Percentiles rank a stretch among this genome's conserved stretches.
Conservation (phyloP, 2,329 filamentous ascomycete species). For the Fusarium protoensiforme region DNA sequence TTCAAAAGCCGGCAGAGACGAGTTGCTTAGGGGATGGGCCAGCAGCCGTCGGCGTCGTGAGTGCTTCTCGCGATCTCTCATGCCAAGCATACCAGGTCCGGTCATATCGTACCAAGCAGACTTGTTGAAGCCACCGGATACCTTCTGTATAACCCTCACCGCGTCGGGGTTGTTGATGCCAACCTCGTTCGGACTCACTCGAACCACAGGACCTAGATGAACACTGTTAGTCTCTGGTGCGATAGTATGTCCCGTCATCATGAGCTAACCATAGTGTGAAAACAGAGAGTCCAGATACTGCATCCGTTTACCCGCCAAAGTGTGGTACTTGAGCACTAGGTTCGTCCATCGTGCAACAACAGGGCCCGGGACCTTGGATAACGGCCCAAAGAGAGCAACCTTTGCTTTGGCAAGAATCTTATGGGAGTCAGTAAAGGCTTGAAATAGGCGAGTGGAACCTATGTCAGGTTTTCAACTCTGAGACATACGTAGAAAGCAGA, state of each 20-base stretch:
- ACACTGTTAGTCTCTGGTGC: background rate
- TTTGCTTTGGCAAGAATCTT: background rate
- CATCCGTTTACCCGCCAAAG: background rate
- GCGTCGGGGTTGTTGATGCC: background rate
- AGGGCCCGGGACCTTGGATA: background rate
- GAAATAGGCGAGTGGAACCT: too few species aligned
- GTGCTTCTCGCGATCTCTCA: background rate
- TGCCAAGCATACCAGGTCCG: background rate
- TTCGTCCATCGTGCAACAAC: background rate
- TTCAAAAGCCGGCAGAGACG: background rate
- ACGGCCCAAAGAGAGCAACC: background rate
- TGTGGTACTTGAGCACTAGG: background rate
- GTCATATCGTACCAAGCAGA: slow-evolving; percentile 6
- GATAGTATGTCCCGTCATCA: accelerated
- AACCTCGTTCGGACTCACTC: background rate
- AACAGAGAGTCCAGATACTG: background rate
- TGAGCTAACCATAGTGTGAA: background rate
- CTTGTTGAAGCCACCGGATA: background rate
- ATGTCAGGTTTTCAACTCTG: background rate
- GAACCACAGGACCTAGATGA: background rate
- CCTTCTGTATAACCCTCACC: background rate
- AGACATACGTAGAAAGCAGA: background rate
- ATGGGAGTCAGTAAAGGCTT: background rate
- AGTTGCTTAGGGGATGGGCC: background rate
- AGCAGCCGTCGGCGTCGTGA: background rate